Conservation (phyloP, 1,139 yeast genomes). For the Hemisphaericaspora subhashii region DNA sequence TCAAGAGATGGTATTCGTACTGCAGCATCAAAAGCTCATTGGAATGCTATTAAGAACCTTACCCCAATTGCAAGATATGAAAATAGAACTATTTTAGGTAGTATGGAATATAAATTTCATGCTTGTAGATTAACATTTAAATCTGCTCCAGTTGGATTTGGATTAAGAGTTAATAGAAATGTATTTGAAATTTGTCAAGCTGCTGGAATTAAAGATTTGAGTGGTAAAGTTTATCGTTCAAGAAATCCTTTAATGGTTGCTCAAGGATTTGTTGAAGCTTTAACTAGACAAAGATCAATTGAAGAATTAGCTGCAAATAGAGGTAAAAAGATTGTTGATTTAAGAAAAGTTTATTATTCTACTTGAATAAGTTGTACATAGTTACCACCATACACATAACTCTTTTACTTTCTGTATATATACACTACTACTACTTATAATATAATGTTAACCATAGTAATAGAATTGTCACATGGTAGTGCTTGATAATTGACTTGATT, state of each 20-base stretch:
- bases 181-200: conserved; percentile 91
- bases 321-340: conserved; percentile 93
- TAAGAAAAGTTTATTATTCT: conserved; percentile 85
- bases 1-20: conserved; percentile 75
- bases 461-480: too few species aligned
- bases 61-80: conserved; percentile 83
- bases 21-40: conserved; percentile 84
- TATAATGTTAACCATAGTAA: too few species aligned
- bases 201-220: conserved; percentile 91
- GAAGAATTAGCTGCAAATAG: conserved; percentile 89
- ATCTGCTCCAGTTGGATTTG: conserved; percentile 93
- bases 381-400: neutral
- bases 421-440: neutral
- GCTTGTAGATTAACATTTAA: conserved; percentile 81
- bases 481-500: too few species aligned
- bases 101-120: conserved; percentile 79
- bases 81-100: conserved; percentile 87
- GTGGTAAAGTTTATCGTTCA: conserved; percentile 88
- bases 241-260: conserved; percentile 95
- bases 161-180: conserved; percentile 87
- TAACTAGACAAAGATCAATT: conserved; percentile 74
- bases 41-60: conserved; percentile 91
- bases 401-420: neutral
- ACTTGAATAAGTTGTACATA: conserved; percentile 17
- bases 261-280: conserved; percentile 86